A percentile compares a stretch with the other conserved stretches of the same genome.
Conservation (phyloP, 1,284 basidiomycete genomes). For the Rhodotorula sp. region DNA sequence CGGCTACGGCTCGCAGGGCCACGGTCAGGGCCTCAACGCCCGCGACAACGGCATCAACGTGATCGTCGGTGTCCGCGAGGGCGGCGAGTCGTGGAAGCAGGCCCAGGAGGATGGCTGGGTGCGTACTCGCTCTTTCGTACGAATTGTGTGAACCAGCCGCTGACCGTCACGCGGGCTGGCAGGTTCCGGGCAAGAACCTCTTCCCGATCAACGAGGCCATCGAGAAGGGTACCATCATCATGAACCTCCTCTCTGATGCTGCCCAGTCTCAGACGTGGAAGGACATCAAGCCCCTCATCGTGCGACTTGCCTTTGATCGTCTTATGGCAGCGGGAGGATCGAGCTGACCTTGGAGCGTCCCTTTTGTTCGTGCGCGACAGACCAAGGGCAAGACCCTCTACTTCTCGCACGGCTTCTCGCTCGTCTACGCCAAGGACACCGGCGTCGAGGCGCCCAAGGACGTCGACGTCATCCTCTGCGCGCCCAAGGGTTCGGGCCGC, state of each 20-base stretch:
- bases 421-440: conserved; percentile 98
- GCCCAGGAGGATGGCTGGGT: conserved; percentile 97
- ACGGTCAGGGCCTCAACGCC: conserved; percentile 97
- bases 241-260: conserved; percentile 99
- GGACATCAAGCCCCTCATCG: conserved; percentile 66
- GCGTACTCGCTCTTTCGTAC: conserved; percentile 34
- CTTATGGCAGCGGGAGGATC: background rate
- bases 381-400: conserved; percentile 99
- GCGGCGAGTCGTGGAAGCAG: conserved; percentile 94
- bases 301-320: conserved; percentile 4
- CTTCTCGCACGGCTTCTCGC: conserved; percentile 99
- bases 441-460: conserved; percentile 87
- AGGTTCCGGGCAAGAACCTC: conserved; percentile 94
- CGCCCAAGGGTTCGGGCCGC: conserved; percentile 97
- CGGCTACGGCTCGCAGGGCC: conserved; percentile 93
- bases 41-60: conserved; percentile 99
- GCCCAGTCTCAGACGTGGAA: conserved; percentile 96
- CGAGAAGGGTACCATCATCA: conserved; percentile 93
- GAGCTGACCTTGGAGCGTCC: background rate
- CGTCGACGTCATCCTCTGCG: conserved; percentile 98
- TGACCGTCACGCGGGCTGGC: conserved; percentile 6
- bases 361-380: conserved; percentile 64
- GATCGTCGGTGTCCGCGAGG: conserved; percentile 96
- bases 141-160: rapidly evolving
- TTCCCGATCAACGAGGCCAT: conserved; percentile 99